These are phyloP conservation scores for Suillus hirtellus DNA, from an alignment of 768 basidiomycete genomes.

Conservation along the genomic window DNA sequence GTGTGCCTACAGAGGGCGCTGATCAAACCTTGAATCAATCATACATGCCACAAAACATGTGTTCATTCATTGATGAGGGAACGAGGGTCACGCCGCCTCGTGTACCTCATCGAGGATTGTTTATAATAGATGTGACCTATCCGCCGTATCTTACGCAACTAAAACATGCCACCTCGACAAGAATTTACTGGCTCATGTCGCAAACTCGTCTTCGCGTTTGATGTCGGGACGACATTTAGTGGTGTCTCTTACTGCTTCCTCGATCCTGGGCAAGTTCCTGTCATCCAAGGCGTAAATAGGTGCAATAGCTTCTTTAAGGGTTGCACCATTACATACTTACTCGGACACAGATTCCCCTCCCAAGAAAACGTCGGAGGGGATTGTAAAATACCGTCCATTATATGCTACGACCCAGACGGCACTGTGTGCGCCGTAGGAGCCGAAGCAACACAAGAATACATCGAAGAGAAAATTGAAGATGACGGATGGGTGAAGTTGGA, in stretches of 20 bases:
- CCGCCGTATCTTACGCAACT: not conserved
- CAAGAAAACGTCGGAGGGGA: constrained; percentile 47
- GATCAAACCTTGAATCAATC: constrained; percentile 3
- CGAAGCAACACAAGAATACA: constrained; percentile 42
- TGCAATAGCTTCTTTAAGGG: constrained; percentile 9
- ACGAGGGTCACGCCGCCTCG: constrained; percentile 5
- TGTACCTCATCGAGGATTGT: not conserved
- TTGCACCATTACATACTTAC: constrained; percentile 13
- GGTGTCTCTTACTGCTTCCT: constrained; percentile 46
- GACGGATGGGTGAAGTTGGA: constrained; percentile 31
- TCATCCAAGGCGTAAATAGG: constrained; percentile 25
- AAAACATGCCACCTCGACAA: constrained; percentile 31
- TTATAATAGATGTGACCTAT: constrained; percentile 4
- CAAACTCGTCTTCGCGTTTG: constrained; percentile 50
- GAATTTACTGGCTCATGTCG: constrained; percentile 42
- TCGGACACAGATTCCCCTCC: constrained; percentile 41
- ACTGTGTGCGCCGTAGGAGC: constrained; percentile 43
- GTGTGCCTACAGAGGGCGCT: not conserved
- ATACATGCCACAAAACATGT: constrained; percentile 5
- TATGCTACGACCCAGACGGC: constrained; percentile 47
- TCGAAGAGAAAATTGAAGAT: constrained; percentile 41
- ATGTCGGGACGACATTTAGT: constrained; percentile 54
- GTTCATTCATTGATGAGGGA: not conserved
- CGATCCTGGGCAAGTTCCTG: constrained; percentile 30
- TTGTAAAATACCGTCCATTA: constrained; percentile 51